Evolutionary conservation across 495 filamentous ascomycete genomes (phyloP), one percentile per base, ranked within the genome.

Genomic region (Tetracladium marchalianum): DNA sequence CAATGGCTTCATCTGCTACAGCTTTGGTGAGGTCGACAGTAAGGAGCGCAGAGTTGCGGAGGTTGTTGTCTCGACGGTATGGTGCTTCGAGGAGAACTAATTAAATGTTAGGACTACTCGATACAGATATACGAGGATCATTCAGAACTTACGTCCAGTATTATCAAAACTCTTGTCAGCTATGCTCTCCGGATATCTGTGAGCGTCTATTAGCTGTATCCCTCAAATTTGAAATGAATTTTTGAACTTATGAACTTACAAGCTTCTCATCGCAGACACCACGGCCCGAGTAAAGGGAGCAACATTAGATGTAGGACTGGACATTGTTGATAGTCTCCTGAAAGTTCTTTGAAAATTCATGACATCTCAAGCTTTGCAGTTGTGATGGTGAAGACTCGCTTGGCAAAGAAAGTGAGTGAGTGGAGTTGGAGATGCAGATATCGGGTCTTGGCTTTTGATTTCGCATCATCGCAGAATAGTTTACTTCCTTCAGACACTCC

Each of bases 81-180:
- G 85, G 85, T 38, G 85, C 78, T 71, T 90, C 85, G 31, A 89
- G 76, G 38, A 89, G 77, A 18, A 90, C 84, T 87, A 36, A 39
- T 22, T 12, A 18, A 42, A 1, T 13, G 19, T 57, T 41, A 57
- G 51, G 13, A 38, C 18, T 46, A 34, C 16, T 15, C 10, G 35
- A 1, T 2, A 10, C 12, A 12, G 19, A 7, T 4, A 31, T 39
- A 27, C 5, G 15, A 16, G 38, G n/a, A 22, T 36, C 5, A 27
- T 27, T 27, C 3, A 27, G 11, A 4, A 35, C 82, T 59, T 65
- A 88, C 85, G 63, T 50, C 87, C 87, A 35, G 87, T 96, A 53
- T 98, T 98, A 60, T 98, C 92, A 69, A 85, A 98, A 63, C 82
- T 81, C 55, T 82, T 82, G 55, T 96, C 90, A 10, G 92, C 90